Percentiles rank a stretch among this genome's conserved stretches.
Conservation (phyloP, 169 alveolate genomes). For the Eimeria necatrix region DNA sequence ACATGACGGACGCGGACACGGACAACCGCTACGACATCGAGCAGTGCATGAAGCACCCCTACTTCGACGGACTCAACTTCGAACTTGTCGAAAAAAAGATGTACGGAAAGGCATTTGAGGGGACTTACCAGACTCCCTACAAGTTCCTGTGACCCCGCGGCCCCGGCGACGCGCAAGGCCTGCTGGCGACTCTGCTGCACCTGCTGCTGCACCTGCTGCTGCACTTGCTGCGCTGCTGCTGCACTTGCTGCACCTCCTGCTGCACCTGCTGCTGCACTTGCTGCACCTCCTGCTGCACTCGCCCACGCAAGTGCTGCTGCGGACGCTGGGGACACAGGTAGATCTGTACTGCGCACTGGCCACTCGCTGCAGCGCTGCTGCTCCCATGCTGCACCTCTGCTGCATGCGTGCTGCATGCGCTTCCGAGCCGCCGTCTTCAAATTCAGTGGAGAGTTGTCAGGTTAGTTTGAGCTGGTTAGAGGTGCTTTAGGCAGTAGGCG, state of each 20-base stretch:
- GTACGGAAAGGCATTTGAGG: constrained; percentile 65
- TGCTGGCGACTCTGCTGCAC: not conserved
- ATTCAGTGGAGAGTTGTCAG: constrained; percentile 24
- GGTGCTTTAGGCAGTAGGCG: not conserved
- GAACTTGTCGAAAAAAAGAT: constrained; percentile 11
- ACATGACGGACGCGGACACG: constrained; percentile 58
- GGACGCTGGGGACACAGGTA: not conserved
- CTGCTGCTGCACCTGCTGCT: not conserved
- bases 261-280: constrained; percentile 6
- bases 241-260: not conserved
- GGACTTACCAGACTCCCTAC: constrained; percentile 64
- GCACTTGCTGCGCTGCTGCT: not conserved
- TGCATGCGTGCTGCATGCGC: not conserved
- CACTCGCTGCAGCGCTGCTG: not conserved
- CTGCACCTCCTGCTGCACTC: not conserved
- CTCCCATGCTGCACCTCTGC: not conserved
- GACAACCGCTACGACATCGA: constrained; percentile 31
- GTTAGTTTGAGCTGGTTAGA: constrained; percentile 38
- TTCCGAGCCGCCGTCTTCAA: not conserved
- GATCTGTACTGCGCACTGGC: not conserved
- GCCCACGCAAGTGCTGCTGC: not conserved
- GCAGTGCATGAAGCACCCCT: constrained; percentile 67
- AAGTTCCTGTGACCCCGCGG: constrained; percentile 20
- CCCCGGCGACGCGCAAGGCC: no score
- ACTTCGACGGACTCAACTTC: constrained; percentile 61